Percentiles rank a stretch among this genome's conserved stretches.
Evolutionary conservation across 768 basidiomycete genomes (phyloP).

Genomic region (Hericium erinaceus): DNA sequence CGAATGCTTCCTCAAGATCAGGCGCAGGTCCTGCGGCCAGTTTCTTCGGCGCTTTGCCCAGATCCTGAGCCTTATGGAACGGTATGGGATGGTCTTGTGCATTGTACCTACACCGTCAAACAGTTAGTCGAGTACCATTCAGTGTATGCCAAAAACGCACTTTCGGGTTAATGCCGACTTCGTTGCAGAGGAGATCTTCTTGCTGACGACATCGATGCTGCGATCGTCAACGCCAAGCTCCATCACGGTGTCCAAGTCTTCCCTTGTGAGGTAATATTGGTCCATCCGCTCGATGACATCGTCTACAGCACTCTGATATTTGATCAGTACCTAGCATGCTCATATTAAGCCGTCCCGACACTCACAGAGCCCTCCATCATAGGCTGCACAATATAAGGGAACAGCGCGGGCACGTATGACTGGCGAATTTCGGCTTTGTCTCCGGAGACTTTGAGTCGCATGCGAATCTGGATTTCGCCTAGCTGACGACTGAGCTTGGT

Average conservation of each 20-base stretch:
- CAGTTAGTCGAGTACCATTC: not conserved
- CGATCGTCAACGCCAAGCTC: slow-evolving; percentile 85
- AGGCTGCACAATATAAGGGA: slow-evolving; percentile 71
- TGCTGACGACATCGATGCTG: slow-evolving; percentile 65
- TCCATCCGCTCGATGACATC: slow-evolving; percentile 87
- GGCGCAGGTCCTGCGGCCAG: slow-evolving; percentile 66
- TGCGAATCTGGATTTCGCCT: slow-evolving; percentile 85
- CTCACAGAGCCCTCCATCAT: slow-evolving; percentile 66
- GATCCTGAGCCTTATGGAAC: slow-evolving; percentile 81
- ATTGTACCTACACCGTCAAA: slow-evolving; percentile 63
- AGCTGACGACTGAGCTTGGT: slow-evolving; percentile 72
- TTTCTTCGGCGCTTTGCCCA: slow-evolving; percentile 76
- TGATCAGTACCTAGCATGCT: not conserved
- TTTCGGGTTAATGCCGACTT: slow-evolving; percentile 83
- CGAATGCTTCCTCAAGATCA: slow-evolving; percentile 88
- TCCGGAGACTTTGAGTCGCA: slow-evolving; percentile 91
- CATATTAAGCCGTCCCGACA: slow-evolving; percentile 13
- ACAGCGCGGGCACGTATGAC: slow-evolving; percentile 85
- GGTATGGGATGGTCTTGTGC: slow-evolving; percentile 84
- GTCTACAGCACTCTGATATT: slow-evolving; percentile 59
- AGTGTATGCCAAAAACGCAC: slow-evolving; percentile 31
- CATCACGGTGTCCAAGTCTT: slow-evolving; percentile 95
- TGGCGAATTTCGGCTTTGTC: slow-evolving; percentile 86
- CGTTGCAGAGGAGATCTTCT: slow-evolving; percentile 73
- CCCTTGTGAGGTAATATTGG: slow-evolving; percentile 84